These are phyloP conservation scores for Neurospora sp. DNA, from an alignment of 495 filamentous ascomycete species.

Conservation along the genomic window DNA sequence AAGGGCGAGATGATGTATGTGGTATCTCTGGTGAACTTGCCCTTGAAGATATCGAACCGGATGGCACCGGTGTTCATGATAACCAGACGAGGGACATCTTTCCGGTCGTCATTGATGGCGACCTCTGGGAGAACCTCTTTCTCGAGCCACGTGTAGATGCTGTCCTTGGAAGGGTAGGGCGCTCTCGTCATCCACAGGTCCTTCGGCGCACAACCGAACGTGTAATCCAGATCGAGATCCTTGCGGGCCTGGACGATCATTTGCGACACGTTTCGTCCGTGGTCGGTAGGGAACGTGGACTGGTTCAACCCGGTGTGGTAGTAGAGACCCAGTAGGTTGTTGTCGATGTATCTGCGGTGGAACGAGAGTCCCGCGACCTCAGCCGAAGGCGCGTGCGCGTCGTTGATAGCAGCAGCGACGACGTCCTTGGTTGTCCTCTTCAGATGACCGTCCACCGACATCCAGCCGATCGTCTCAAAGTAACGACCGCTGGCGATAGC, in stretches of 20 bases:
- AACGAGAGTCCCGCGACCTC: slow-evolving; percentile 36
- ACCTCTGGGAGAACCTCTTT: slow-evolving; percentile 58
- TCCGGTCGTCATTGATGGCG: slow-evolving; percentile 30
- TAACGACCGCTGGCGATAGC: slow-evolving; percentile 88
- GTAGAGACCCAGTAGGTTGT: slow-evolving; percentile 77
- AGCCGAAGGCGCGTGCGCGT: slow-evolving; percentile 5
- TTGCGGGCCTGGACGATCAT: slow-evolving; percentile 61
- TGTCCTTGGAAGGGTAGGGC: slow-evolving; percentile 57
- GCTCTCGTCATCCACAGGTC: slow-evolving; percentile 71
- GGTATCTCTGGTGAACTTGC: slow-evolving; percentile 75
- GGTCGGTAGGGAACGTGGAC: slow-evolving; percentile 65
- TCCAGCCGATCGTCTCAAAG: slow-evolving; percentile 95
- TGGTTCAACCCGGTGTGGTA: slow-evolving; percentile 67
- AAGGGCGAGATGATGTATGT: slow-evolving; percentile 85
- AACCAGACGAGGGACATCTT: slow-evolving; percentile 48
- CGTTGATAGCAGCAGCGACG: slow-evolving; percentile 8
- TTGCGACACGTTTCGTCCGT: slow-evolving; percentile 63
- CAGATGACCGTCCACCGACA: slow-evolving; percentile 69
- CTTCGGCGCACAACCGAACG: slow-evolving; percentile 73
- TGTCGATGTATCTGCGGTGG: slow-evolving; percentile 82
- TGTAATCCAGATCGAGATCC: slow-evolving; percentile 58
- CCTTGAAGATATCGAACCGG: slow-evolving; percentile 92
- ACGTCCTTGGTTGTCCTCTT: slow-evolving; percentile 18
- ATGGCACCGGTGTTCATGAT: slow-evolving; percentile 84
- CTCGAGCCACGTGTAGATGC: slow-evolving; percentile 75